Percentiles rank a stretch among this genome's conserved stretches.
Evolutionary conservation across 139 green algal species (phyloP).

Genomic region (Chlamydomonas sp.): DNA sequence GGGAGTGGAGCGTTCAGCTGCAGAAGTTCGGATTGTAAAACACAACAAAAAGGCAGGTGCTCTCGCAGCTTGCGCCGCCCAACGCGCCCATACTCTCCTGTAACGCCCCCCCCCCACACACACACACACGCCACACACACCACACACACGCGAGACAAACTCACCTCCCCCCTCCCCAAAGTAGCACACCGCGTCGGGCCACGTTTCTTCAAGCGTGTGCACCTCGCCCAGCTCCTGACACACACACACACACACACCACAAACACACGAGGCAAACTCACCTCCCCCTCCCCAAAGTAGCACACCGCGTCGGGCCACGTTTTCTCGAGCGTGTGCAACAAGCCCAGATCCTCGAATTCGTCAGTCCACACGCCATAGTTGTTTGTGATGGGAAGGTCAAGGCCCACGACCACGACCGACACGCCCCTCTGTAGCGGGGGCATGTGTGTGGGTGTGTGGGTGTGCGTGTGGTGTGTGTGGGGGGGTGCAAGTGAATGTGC

Average conservation of each 20-base stretch:
- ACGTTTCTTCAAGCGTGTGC: background rate
- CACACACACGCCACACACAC: background rate
- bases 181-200: background rate
- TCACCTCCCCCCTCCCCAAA: background rate
- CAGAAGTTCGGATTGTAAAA: background rate
- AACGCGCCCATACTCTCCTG: conserved; percentile 59
- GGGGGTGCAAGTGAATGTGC: too few relatives aligned
- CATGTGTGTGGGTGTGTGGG: too few relatives aligned
- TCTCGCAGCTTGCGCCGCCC: conserved; percentile 51
- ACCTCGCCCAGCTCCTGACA: background rate
- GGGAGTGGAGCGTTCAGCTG: too few relatives aligned
- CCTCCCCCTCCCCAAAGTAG: conserved; percentile 59
- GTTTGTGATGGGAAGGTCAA: conserved; percentile 79
- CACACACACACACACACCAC: background rate
- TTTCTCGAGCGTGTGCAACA: conserved; percentile 56
- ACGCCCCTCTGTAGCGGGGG: too few relatives aligned
- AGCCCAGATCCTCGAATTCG: conserved; percentile 63
- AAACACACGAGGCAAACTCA: background rate
- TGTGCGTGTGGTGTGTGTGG: too few relatives aligned
- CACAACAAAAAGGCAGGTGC: too few relatives aligned
- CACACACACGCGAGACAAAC: background rate
- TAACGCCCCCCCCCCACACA: conserved; percentile 49
- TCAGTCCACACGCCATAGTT: conserved; percentile 92
- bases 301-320: conserved; percentile 53
- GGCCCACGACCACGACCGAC: conserved; percentile 53